Base-by-base conservation (phyloP, 805 yeast species). In the Ogataea trehaloabstinens region DNA sequence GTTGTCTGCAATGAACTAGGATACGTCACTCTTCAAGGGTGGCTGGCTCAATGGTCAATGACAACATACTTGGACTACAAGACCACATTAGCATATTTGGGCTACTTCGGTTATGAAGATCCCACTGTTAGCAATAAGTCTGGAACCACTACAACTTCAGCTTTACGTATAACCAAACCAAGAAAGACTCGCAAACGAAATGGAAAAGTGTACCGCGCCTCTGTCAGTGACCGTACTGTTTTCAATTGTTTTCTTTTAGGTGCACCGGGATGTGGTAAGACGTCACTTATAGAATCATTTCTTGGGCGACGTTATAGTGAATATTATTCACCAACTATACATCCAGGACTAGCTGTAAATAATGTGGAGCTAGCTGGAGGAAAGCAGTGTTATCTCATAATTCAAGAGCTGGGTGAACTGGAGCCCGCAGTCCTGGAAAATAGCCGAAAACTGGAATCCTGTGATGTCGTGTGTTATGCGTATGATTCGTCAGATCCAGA, bases 41-140 rank as follows among this genome's bases (percentile, higher is more conserved):
- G 99, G 99, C 65, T 93, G 27, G 99, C 99, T 0, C 98, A 91
- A 55, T 93, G 99, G 99, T 83, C 91, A 51, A 85, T 93, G 85
- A 88, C 96, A 0, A 91, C 98, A 0, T 89, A 79, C 49, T 66
- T 93, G 21, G 95, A 90, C 52, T 79, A 85, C 56, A 79, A 74
- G 50, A 82, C 88, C 1, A 89, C 98, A 0, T 71, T 93, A 35
- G 95, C 88, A 35, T 93, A 91, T 53, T 64, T 93, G 45, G 95
- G 95, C 0, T 87, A 86, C 64, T 71, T 93, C 40, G 99, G 99
- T 0, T 91, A 84, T 55, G 95, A 86, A 68, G 53, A 46, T 48
- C 55, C 40, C 52, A 60, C 37, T 2, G 33, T 40, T 7, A 46
- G 43, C 28, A 41, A 48, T 30, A 41, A 48, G 19, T 34, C 39